Evolutionary conservation across 78 protist genomes (phyloP), one percentile per base, ranked within the genome.

Genomic region (Dictyostelium firmibasis): DNA sequence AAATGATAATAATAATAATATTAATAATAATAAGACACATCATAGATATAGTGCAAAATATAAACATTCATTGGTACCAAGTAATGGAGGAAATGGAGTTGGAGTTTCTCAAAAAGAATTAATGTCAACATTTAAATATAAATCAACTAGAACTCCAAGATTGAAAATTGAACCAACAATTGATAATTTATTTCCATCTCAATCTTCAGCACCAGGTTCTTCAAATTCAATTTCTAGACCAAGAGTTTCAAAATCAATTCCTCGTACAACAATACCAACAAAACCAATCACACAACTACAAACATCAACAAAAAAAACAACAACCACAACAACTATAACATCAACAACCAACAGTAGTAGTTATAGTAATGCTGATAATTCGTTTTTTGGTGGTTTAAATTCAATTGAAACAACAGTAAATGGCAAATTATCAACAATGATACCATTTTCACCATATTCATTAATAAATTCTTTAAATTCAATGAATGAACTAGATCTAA

Each of bases 61-160:
- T 77, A 35, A 41, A 41, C 83, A 77, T 41, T 38, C 57, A 38
- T 77, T 35, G 35, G 57, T 77, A n/a, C 35, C 25, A 27, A 72
- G 47, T 33, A 31, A 20, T 38, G 27, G 31, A 41, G 83, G 83
- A 33, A 20, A n/a, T n/a, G 25, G 47, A 4, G 38, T 4, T 35
- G 31, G 60, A 20, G 33, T 10, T 14, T 31, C 33, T 2, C 83
- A 77, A 41, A 23, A 41, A 41, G 62, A 77, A n/a, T 23, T 41
- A 2, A 77, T 77, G 83, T 35, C 83, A 18, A 77, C 83, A 16
- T 77, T 77, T 77, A 77, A 77, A 77, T 77, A 77, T 41, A 77
- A 77, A 41, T 18, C 62, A 8, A 41, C 44, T 20, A 77, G 47
- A 77, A 35, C 33, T 1, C 33, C 33, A 9, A 77, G 60, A 41